Conservation (phyloP, 2,329 filamentous ascomycete genomes). For the Pseudogymnoascus sp. region DNA sequence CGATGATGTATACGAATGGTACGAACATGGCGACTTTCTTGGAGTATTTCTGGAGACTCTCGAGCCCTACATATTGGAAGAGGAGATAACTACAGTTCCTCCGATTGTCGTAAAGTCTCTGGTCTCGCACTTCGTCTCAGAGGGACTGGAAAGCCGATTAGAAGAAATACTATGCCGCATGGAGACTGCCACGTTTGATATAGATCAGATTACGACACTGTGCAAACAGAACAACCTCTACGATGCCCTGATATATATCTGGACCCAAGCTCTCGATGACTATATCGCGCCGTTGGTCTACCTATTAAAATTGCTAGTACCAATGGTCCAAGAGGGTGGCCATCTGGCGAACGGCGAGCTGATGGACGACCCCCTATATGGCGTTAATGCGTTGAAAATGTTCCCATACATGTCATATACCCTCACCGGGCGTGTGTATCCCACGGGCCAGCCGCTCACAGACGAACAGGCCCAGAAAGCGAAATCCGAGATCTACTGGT, state of each 20-base stretch:
- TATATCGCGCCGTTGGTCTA: slow-evolving; percentile 88
- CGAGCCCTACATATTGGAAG: slow-evolving; percentile 80
- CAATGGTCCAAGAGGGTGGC: slow-evolving; percentile 49
- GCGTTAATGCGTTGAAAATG: slow-evolving; percentile 75
- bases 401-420: slow-evolving; percentile 93
- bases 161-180: slow-evolving; percentile 95
- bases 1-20: slow-evolving; percentile 83
- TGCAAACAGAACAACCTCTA: slow-evolving; percentile 91
- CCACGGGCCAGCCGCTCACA: slow-evolving; percentile 68
- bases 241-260: slow-evolving; percentile 92
- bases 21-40: slow-evolving; percentile 66
- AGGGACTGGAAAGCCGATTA: slow-evolving; percentile 67
- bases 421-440: slow-evolving; percentile 85
- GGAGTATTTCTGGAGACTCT: slow-evolving; percentile 80
- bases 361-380: slow-evolving; percentile 53
- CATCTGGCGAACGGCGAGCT: slow-evolving; percentile 44
- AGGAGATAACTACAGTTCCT: slow-evolving; percentile 66
- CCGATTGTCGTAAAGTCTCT: slow-evolving; percentile 80
- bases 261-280: slow-evolving; percentile 84
- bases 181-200: slow-evolving; percentile 82
- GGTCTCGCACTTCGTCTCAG: slow-evolving; percentile 71
- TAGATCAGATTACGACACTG: slow-evolving; percentile 83
- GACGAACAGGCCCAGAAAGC: slow-evolving; percentile 67
- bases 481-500: slow-evolving; percentile 86
- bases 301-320: slow-evolving; percentile 62